Evolutionary conservation across 257 asterid species (phyloP).

Genomic region (Parsonsia alboflavescens): DNA sequence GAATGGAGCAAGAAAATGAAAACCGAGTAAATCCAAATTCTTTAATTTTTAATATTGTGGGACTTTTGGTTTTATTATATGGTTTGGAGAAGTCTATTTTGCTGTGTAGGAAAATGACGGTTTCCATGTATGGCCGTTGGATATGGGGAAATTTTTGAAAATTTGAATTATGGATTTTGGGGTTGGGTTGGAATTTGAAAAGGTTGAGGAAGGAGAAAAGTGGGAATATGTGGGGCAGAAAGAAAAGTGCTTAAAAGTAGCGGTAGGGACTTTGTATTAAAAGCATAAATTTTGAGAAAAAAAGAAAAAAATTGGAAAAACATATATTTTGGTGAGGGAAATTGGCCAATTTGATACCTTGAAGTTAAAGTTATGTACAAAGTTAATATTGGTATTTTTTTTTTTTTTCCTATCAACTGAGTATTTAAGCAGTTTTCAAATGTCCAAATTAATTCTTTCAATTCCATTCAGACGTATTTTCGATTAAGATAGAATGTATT

Average conservation of each 20-base stretch:
- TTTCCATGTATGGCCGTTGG: slow-evolving; percentile 14
- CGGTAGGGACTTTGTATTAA: not conserved
- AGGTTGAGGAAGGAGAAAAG: not conserved
- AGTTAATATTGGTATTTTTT: too few species aligned
- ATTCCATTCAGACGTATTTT: too few species aligned
- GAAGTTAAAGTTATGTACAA: too few species aligned
- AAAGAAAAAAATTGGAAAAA: too few species aligned
- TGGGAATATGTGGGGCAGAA: too few species aligned
- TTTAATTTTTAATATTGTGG: not conserved
- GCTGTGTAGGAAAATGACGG: not conserved
- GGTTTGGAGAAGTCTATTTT: not conserved
- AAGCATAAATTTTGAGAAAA: too few species aligned
- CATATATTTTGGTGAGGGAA: too few species aligned
- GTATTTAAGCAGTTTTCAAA: too few species aligned
- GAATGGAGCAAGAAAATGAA: not conserved
- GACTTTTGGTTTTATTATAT: not conserved
- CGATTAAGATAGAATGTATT: too few species aligned
- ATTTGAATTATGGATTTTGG: not conserved
- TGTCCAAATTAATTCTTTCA: too few species aligned
- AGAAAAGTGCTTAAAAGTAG: not conserved
- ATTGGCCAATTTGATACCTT: too few species aligned
- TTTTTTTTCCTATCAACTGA: too few species aligned
- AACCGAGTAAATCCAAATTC: not conserved
- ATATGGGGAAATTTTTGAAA: not conserved
- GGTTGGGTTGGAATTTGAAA: not conserved